Evolutionary conservation across 2,329 filamentous ascomycete species (phyloP), one percentile per base, ranked within the genome.

Genomic region (Claviceps africana): DNA sequence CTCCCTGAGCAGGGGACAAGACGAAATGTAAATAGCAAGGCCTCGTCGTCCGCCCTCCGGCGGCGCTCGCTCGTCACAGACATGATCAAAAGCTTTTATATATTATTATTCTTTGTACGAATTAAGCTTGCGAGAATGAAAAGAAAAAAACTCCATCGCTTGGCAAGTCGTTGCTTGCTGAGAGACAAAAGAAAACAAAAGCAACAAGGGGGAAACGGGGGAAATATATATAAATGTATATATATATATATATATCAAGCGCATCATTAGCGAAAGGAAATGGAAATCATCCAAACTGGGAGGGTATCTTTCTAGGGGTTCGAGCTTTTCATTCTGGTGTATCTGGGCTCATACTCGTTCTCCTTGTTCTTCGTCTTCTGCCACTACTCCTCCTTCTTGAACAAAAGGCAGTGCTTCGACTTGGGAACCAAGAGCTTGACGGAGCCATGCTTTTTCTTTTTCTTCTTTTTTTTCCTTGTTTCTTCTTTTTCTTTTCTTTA

Each of bases 231-330:
- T n/a, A n/a, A n/a, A n/a, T n/a, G n/a, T n/a, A n/a, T n/a, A n/a
- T n/a, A n/a, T n/a, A n/a, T n/a, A 3, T 2, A 17, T 15, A 21
- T 9, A 15, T 46, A 43, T 25, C 25, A 25, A 37, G 33, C 47
- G 47, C 35, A 42, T 42, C 17, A 31, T 3, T 42, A 43, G 8
- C n/a, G 42, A 25, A 44, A 44, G 19, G 40, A 45, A 30, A 11
- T 45, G 30, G 30, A 46, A 39, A 55, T 50, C 44, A 63, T 65
- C 60, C 61, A 68, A 64, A 59, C 39, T 35, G 22, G 59, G 67
- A 59, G 67, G 67, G 67, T 69, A 69, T 69, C 67, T 68, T 67
- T 68, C 64, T 67, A 66, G 62, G 58, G 49, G 39, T 51, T 47
- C 42, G 51, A 44, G 50, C 48, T 61, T 65, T 56, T 62, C 65